phyloP scores from a whole-genome alignment of 2,329 filamentous ascomycete species.

The Colletotrichum abscissum region DNA sequence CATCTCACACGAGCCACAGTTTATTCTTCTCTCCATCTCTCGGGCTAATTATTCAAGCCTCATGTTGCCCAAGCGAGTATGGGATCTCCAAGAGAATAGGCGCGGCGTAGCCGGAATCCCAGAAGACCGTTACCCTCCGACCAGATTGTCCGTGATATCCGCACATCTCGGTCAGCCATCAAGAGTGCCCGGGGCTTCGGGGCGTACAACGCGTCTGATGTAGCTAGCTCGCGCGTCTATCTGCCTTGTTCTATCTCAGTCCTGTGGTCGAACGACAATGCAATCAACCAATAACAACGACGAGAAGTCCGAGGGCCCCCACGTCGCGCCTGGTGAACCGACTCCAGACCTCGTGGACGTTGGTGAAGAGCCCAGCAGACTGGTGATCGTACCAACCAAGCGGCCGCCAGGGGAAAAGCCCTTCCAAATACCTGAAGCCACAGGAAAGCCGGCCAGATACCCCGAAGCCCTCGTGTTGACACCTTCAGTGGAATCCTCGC shows the following conservation, averaged over 20 bases:
- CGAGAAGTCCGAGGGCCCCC: background rate
- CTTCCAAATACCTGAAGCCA: background rate
- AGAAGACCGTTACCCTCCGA: conserved; percentile 2
- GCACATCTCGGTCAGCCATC: background rate
- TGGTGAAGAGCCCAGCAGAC: background rate
- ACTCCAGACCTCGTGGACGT: background rate
- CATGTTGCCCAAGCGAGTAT: background rate
- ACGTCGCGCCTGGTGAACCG: background rate
- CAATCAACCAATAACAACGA: background rate
- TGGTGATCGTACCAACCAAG: background rate
- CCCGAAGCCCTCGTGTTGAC: background rate
- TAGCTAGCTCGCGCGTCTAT: conserved; percentile 4
- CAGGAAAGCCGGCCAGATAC: conserved; percentile 5
- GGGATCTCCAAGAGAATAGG: background rate
- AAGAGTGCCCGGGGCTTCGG: background rate
- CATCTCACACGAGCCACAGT: conserved; percentile 24
- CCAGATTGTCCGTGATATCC: conserved; percentile 15
- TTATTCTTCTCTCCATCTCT: background rate
- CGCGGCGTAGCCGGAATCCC: background rate
- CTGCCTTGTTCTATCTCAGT: background rate
- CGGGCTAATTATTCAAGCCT: background rate
- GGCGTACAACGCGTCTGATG: background rate
- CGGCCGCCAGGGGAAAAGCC: background rate
- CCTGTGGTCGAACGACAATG: background rate
- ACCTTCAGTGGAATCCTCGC: background rate